Evolutionary conservation across 495 filamentous ascomycete genomes (phyloP), one percentile per base, ranked within the genome.

Genomic region (Aspergillus kassunensis): DNA sequence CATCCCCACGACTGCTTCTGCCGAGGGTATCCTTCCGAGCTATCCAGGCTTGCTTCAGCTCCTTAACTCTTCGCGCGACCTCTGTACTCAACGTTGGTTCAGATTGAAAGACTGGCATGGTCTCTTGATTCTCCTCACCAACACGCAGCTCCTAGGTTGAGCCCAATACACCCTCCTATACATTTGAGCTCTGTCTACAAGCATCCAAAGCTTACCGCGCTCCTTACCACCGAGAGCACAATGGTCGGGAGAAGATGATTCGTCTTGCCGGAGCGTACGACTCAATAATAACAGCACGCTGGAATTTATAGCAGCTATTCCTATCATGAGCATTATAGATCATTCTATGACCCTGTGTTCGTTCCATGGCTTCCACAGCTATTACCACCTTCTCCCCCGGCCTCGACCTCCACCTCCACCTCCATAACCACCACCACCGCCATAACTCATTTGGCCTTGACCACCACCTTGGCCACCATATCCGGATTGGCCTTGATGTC

Each of bases 361-460:
- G 31, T 18, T 18, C 21, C 37, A 36, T 5, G 7, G 15, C 13
- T 21, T 21, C 42, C 27, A 20, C 42, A 49, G 29, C 25, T 24
- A 36, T 49, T 69, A 77, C 72, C 74, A 75, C 57, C 74, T 64
- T 46, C 72, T 57, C 18, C 72, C 68, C 7, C 75, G 69, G 33
- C 74, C 75, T n/a, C 74, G 69, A 15, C 77, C 74, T 37, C 67
- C 72, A 51, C 70, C 71, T 62, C 66, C 71, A 30, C 75, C 72
- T 23, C 72, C 77, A 46, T 76, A 76, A 45, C 15, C 13, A 36
- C 70, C 71, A 64, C 74, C 72, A 35, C 71, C 76, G 45, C 78
- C 78, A 46, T 67, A 81, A 50, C 74, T 75, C 75, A 78, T 77
- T 33, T 74, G 73, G 40, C 58, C 58, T 34, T 73, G 69, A 37